A percentile compares a stretch with the other conserved stretches of the same genome.
These are phyloP conservation scores for Cantharellus cinnabarinus DNA, from an alignment of 768 basidiomycete genomes.

Conservation along the genomic window DNA sequence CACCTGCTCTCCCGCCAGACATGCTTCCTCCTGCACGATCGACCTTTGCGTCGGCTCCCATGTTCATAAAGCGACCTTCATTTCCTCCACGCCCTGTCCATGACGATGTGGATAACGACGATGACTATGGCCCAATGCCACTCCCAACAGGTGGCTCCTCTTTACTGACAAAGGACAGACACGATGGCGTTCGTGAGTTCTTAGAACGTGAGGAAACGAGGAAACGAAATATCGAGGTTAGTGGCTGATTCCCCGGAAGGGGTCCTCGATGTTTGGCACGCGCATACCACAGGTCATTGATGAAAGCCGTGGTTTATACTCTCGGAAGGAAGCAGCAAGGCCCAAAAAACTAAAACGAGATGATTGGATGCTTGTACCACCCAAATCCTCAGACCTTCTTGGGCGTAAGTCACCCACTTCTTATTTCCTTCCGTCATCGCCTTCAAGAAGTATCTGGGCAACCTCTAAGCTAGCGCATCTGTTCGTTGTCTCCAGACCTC, in stretches of 20 bases:
- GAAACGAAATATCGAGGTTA: slow-evolving; percentile 39
- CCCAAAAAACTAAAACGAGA: slow-evolving; percentile 68
- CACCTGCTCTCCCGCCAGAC: slow-evolving; percentile 57
- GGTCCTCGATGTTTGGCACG: neutral
- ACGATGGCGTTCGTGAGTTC: slow-evolving; percentile 61
- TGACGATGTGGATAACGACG: slow-evolving; percentile 1
- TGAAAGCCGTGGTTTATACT: neutral
- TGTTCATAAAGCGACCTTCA: slow-evolving; percentile 11
- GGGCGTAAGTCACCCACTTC: slow-evolving; percentile 34
- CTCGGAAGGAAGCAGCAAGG: slow-evolving; percentile 42
- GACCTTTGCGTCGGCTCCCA: slow-evolving; percentile 2
- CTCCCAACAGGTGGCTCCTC: slow-evolving; percentile 27
- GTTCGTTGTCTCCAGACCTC: slow-evolving; percentile 30
- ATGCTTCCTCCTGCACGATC: slow-evolving; percentile 25
- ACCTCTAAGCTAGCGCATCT: neutral
- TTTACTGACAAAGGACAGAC: slow-evolving; percentile 15
- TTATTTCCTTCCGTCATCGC: neutral
- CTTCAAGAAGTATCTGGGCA: neutral
- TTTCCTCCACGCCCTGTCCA: neutral
- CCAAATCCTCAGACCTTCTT: slow-evolving; percentile 58
- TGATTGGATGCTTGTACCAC: slow-evolving; percentile 97
- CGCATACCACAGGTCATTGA: neutral
- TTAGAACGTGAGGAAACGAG: slow-evolving; percentile 67
- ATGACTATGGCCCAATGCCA: slow-evolving; percentile 34
- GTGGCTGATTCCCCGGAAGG: neutral